Conservation (phyloP, 2,329 filamentous ascomycete genomes). For the Alternaria sp. region DNA sequence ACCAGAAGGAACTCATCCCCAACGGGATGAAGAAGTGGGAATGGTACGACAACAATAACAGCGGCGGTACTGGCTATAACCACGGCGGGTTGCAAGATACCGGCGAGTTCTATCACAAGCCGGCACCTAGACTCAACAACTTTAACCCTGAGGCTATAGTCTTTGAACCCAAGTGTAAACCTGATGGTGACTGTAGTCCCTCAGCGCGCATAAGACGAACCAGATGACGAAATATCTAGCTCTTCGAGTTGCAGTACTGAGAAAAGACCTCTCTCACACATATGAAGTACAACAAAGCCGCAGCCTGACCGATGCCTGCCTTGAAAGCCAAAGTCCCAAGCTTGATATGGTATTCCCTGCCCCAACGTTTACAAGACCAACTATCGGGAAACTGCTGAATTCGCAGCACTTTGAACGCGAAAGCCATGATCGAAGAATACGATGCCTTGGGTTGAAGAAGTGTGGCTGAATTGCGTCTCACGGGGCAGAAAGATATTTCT, state of each 20-base stretch:
- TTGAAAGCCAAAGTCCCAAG: constrained; percentile 29
- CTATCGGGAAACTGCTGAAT: constrained; percentile 46
- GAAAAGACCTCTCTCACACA: constrained; percentile 9
- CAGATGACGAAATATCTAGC: not conserved
- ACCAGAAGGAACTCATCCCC: not conserved
- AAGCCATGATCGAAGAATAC: constrained; percentile 64
- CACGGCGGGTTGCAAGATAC: not conserved
- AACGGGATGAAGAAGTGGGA: not conserved
- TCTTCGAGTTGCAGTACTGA: constrained; percentile 10
- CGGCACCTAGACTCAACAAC: not conserved
- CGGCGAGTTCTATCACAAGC: not conserved
- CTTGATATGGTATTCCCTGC: constrained; percentile 35
- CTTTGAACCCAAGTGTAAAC: not conserved
- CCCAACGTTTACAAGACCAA: constrained; percentile 33
- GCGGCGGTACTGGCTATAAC: not conserved
- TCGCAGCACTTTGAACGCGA: constrained; percentile 64
- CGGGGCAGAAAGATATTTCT: constrained; percentile 63
- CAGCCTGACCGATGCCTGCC: constrained; percentile 30
- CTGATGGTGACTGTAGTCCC: no score
- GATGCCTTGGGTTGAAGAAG: constrained; percentile 52
- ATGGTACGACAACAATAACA: not conserved
- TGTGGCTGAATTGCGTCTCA: constrained; percentile 52
- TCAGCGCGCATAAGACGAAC: not conserved
- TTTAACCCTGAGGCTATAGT: not conserved
- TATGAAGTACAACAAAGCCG: constrained; percentile 34